Conservation (phyloP, 1,139 yeast genomes). For the Protomyces inouyei region DNA sequence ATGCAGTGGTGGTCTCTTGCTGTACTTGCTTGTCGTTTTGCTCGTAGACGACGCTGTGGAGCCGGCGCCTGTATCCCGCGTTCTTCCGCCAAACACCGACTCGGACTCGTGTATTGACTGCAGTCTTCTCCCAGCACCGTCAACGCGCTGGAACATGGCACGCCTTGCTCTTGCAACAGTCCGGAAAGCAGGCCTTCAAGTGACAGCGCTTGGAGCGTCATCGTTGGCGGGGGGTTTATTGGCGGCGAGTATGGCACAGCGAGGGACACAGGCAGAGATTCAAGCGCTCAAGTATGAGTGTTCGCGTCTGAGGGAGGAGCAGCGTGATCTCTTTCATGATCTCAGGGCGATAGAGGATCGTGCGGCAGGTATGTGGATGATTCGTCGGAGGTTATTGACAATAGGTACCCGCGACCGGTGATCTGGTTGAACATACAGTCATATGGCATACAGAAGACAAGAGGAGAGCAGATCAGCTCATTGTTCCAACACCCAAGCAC, state of each 20-base stretch:
- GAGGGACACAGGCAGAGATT: not conserved
- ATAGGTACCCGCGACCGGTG: too few species aligned
- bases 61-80: not conserved
- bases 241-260: not conserved
- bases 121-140: too few species aligned
- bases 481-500: too few species aligned
- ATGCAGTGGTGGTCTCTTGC: not conserved
- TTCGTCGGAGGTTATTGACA: too few species aligned
- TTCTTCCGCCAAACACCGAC: not conserved
- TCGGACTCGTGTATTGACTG: too few species aligned
- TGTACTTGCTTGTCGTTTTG: not conserved
- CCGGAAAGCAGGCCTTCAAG: not conserved
- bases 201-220: not conserved
- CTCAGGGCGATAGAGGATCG: not conserved
- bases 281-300: not conserved
- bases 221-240: not conserved
- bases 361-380: not conserved
- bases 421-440: too few species aligned
- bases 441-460: too few species aligned
- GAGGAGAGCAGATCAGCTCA: too few species aligned
- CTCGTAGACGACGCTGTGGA: not conserved
- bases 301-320: not conserved
- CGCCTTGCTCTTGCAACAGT: not conserved
- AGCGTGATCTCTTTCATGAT: not conserved
- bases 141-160: not conserved